Evolutionary conservation across 768 basidiomycete species (phyloP).

Genomic region (Leucocoprinus leucothites): DNA sequence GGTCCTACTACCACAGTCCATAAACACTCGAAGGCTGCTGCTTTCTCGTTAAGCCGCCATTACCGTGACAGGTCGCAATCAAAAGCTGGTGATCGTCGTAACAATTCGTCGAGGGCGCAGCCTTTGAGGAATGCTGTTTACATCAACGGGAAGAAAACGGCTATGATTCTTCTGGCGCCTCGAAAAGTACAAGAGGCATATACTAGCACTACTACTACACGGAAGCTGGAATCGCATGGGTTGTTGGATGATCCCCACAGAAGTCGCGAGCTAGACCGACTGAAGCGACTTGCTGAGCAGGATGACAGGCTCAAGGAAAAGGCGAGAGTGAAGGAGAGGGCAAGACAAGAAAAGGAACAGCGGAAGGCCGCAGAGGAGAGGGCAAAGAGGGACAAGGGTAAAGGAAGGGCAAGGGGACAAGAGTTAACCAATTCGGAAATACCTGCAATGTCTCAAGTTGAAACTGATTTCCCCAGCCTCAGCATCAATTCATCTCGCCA

Average conservation of each 20-base stretch:
- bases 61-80: constrained; percentile 30
- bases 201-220: constrained; percentile 72
- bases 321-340: constrained; percentile 17
- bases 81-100: constrained; percentile 15
- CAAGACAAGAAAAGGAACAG: constrained; percentile 24
- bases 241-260: constrained; percentile 50
- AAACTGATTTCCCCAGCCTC: not conserved
- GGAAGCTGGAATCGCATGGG: constrained; percentile 65
- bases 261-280: constrained; percentile 28
- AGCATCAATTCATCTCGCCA: not conserved
- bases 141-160: constrained; percentile 28
- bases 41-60: constrained; percentile 76
- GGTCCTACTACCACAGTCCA: constrained; percentile 73
- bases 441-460: not conserved
- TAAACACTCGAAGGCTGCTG: constrained; percentile 76
- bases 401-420: constrained; percentile 13
- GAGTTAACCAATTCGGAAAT: not conserved
- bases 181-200: constrained; percentile 76
- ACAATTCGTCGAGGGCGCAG: constrained; percentile 23
- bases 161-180: constrained; percentile 67
- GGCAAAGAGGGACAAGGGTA: constrained; percentile 22
- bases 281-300: constrained; percentile 16
- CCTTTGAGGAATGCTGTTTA: constrained; percentile 13
- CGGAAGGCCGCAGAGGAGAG: constrained; percentile 25
- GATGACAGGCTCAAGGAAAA: constrained; percentile 21